Evolutionary conservation across 345 rosid species (phyloP), one percentile per base, ranked within the genome.

Genomic region (Carallia pectinifolia): DNA sequence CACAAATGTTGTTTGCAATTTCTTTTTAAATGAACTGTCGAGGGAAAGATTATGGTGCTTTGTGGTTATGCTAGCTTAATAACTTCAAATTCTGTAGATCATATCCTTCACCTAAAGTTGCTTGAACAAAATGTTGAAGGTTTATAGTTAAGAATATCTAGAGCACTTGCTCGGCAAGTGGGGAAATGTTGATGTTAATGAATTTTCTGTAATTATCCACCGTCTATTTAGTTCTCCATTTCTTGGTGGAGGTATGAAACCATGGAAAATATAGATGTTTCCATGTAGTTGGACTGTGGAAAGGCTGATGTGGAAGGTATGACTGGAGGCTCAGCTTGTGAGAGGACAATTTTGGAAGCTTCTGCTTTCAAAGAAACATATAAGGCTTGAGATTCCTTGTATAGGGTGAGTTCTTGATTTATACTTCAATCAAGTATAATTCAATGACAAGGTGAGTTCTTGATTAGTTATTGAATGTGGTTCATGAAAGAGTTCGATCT

Each of bases 291-390:
- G 76, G 89, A 89, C 72, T 81, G 74, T 27, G 97, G 88, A 60
- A 92, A 81, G 79, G 97, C 78, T 61, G 99, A 92, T 80, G 81
- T 53, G 17, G 77, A 85, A 50, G 91, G 97, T 74, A 94, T 94
- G 77, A 90, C 99, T 61, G 99, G 99, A 68, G 97, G 93, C 68
- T 94, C 99, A 69, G 99, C 97, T 62, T 97, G 99, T 67, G 97
- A 97, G 44, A 91, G 90, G 73, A 94, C 97, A 47, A 91, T 97
- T 58, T 89, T 91, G 77, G 99, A 97, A 53, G 78, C 99, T 63
- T 90, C 92, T 67, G 96, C 97, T 23, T 27, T 90, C 74, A 88
- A 77, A 80, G 85, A 94, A 65, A 85, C 85, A 19, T 94, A 90
- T 76, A 89, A 90, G 72, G 97, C 96, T 76, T 97, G 97, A 69